Conservation (phyloP, 2,329 filamentous ascomycete species). For the Colletotrichum trifolii region DNA sequence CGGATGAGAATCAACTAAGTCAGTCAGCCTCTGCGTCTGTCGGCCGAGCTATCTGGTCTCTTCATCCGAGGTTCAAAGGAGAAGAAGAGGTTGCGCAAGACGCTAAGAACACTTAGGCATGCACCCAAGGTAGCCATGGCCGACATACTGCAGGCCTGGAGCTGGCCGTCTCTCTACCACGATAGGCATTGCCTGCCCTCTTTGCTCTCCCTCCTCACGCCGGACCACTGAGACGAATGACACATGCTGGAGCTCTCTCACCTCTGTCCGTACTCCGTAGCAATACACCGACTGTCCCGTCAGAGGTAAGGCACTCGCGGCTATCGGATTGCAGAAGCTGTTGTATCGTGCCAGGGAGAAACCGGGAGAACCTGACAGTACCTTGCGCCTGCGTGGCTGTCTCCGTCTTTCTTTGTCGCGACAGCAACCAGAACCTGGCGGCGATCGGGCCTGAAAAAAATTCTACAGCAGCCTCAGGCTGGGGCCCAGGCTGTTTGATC, state of each 20-base stretch:
- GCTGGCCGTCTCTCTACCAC: too few relatives aligned
- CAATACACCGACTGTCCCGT: background rate
- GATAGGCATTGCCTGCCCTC: too few relatives aligned
- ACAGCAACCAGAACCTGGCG: constrained; percentile 22
- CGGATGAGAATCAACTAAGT: constrained; percentile 1
- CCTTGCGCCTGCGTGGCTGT: background rate
- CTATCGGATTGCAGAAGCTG: constrained; percentile 18
- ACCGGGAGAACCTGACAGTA: constrained; percentile 32
- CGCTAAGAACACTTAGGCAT: constrained; percentile 5
- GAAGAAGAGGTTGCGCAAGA: constrained; percentile 15
- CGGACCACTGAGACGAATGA: too few relatives aligned
- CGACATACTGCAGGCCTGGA: background rate
- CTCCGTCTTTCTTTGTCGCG: constrained; percentile 18
- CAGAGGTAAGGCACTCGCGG: constrained; percentile 19
- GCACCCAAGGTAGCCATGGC: too few relatives aligned
- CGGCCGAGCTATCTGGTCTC: constrained; percentile 1
- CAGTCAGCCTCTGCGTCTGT: background rate
- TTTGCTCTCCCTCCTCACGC: too few relatives aligned
- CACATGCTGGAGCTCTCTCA: constrained; percentile 3
- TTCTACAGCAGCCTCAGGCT: constrained; percentile 33
- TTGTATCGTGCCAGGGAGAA: constrained; percentile 27
- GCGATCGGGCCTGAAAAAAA: constrained; percentile 8
- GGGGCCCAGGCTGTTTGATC: constrained; percentile 11
- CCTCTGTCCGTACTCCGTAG: background rate
- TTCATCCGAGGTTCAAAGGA: constrained; percentile 32